phyloP scores from a whole-genome alignment of 2,329 filamentous ascomycete species.

The Didymella pomorum region DNA sequence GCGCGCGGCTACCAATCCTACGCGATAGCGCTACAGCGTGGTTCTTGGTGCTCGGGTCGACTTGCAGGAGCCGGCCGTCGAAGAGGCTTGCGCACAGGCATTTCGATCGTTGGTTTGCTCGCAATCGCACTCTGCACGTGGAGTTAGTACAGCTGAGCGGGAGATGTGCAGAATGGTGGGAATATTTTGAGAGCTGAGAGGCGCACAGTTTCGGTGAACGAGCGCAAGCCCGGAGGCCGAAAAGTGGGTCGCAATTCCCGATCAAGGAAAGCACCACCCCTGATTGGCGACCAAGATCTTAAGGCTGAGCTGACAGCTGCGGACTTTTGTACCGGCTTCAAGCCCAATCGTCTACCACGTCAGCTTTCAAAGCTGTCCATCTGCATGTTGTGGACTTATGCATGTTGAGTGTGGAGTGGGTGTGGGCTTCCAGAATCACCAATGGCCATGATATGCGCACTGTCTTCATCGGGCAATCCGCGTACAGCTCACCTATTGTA shows the following conservation, averaged over 20 bases:
- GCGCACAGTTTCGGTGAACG: constrained; percentile 1
- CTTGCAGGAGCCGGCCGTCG: constrained; percentile 8
- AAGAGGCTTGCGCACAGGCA: constrained; percentile 14
- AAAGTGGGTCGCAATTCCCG: constrained; percentile 4
- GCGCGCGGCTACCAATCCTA: constrained; percentile 14
- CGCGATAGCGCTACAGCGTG: constrained; percentile 11
- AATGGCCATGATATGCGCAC: constrained; percentile 1
- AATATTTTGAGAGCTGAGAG: constrained; percentile 12
- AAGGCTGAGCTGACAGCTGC: constrained; percentile 17
- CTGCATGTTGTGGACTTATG: constrained; percentile 8
- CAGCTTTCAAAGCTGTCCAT: constrained; percentile 4
- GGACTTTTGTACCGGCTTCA: constrained; percentile 5
- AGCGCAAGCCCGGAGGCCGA: background rate
- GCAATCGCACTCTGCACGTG: constrained; percentile 1
- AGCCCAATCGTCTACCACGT: constrained; percentile 10
- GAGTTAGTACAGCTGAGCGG: constrained; percentile 9
- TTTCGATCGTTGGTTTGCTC: background rate
- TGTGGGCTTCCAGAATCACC: constrained; percentile 1
- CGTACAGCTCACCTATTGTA: constrained; percentile 6
- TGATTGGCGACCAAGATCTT: constrained; percentile 1
- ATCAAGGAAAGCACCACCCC: background rate
- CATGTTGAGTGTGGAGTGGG: constrained; percentile 2
- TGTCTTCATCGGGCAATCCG: constrained; percentile 12
- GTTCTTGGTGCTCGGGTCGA: constrained; percentile 9
- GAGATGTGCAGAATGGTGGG: constrained; percentile 5